Conservation (phyloP, 73 alveolate species). For the Tetrahymena thermophila region DNA sequence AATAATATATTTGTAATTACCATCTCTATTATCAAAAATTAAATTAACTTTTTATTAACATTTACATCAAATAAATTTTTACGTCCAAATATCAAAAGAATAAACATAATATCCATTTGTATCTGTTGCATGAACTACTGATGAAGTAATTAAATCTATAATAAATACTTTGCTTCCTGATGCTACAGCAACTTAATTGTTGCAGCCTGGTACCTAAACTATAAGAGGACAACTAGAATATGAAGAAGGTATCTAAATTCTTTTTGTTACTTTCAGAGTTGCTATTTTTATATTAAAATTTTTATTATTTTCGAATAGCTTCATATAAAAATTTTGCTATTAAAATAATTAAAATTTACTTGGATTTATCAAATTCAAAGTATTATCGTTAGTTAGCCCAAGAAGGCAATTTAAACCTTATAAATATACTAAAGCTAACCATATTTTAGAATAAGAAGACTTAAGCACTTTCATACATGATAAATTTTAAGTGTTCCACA, state of each 20-base stretch:
- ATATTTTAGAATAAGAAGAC: neutral
- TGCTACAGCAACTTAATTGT: neutral
- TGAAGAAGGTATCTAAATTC: neutral
- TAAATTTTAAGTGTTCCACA: neutral
- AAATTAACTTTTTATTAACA: neutral
- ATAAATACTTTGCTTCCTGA: neutral
- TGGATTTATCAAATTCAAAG: neutral
- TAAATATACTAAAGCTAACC: neutral
- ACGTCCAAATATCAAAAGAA: neutral
- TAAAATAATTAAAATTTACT: neutral
- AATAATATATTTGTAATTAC: neutral
- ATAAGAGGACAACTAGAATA: neutral
- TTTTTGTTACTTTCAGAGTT: neutral
- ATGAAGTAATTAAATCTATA: neutral
- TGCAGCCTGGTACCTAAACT: neutral
- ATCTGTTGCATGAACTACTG: neutral
- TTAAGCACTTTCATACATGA: neutral
- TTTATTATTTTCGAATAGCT: too few relatives aligned
- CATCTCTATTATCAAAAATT: neutral
- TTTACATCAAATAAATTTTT: neutral
- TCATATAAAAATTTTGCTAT: neutral
- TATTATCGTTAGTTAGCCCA: neutral
- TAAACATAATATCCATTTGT: neutral
- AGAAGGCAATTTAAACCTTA: neutral
- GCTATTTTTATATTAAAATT: neutral